phyloP scores from a whole-genome alignment of 805 yeast species.

The Kodamaea neixiangensis region DNA sequence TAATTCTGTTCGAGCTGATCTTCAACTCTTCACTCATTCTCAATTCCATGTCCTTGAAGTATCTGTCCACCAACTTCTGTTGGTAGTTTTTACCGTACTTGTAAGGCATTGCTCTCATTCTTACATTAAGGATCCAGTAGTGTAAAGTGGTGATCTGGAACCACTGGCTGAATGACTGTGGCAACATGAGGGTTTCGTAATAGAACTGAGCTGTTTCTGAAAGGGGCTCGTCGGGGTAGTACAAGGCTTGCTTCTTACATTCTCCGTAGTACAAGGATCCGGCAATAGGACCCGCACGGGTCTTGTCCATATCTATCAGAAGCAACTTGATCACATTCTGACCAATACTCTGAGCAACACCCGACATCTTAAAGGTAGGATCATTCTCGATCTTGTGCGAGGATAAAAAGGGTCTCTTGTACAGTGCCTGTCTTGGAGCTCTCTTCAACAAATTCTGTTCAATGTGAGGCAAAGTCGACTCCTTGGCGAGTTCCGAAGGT shows the following conservation, averaged over 20 bases:
- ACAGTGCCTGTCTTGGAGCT: slow-evolving; percentile 37
- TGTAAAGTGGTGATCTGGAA: slow-evolving; percentile 89
- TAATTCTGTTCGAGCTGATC: slow-evolving; percentile 75
- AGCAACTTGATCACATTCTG: slow-evolving; percentile 62
- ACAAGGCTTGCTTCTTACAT: slow-evolving; percentile 83
- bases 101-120: slow-evolving; percentile 96
- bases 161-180: slow-evolving; percentile 93
- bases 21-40: slow-evolving; percentile 85
- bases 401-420: slow-evolving; percentile 41
- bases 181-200: slow-evolving; percentile 80
- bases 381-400: slow-evolving; percentile 39
- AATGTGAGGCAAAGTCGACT: slow-evolving; percentile 41
- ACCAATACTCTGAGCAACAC: slow-evolving; percentile 51
- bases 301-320: slow-evolving; percentile 84
- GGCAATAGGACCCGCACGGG: slow-evolving; percentile 92
- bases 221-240: slow-evolving; percentile 70
- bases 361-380: slow-evolving; percentile 37
- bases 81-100: slow-evolving; percentile 87
- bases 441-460: slow-evolving; percentile 35
- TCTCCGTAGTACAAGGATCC: slow-evolving; percentile 85
- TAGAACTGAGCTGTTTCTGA: slow-evolving; percentile 78
- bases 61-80: slow-evolving; percentile 85
- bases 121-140: slow-evolving; percentile 88
- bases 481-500: slow-evolving; percentile 40
- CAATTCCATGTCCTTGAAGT: slow-evolving; percentile 86